phyloP scores from a whole-genome alignment of 768 basidiomycete species.

The Calocera cornea region DNA sequence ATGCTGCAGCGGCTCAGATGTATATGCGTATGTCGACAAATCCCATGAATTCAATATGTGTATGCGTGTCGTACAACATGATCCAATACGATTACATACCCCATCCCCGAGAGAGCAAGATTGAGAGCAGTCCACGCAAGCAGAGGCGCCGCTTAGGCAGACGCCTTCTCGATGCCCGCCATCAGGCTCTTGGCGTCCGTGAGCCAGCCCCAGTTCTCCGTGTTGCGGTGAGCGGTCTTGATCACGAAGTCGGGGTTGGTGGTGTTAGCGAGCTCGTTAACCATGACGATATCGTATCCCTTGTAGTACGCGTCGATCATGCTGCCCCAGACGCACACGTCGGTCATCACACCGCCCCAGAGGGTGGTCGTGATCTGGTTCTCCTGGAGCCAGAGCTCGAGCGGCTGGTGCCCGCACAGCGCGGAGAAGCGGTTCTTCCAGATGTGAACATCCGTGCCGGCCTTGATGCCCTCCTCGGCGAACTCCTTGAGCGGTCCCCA shows the following conservation, averaged over 20 bases:
- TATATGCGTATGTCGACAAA: too few relatives aligned
- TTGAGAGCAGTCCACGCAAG: neutral
- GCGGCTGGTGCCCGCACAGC: constrained; percentile 17
- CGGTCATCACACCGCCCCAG: constrained; percentile 43
- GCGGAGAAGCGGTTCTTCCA: constrained; percentile 42
- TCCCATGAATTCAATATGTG: too few relatives aligned
- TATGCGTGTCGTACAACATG: too few relatives aligned
- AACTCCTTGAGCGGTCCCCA: constrained; percentile 50
- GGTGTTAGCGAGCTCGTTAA: constrained; percentile 47
- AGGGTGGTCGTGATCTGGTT: constrained; percentile 48
- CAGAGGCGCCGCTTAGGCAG: neutral
- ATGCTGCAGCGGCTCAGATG: too few relatives aligned
- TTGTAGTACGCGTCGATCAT: constrained; percentile 48
- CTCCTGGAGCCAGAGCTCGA: constrained; percentile 50
- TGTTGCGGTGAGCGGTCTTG: constrained; percentile 44
- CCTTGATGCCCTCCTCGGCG: constrained; percentile 37
- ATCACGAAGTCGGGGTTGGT: constrained; percentile 44
- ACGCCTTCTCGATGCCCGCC: neutral
- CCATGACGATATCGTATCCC: constrained; percentile 49
- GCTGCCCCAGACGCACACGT: constrained; percentile 51
- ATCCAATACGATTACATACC: too few relatives aligned
- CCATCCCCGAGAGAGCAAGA: too few relatives aligned
- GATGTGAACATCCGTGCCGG: constrained; percentile 55
- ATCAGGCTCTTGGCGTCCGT: neutral
- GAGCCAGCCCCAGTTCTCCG: constrained; percentile 23